Evolutionary conservation across 2,329 filamentous ascomycete genomes (phyloP).

Genomic region (Calonectria honghensis): DNA sequence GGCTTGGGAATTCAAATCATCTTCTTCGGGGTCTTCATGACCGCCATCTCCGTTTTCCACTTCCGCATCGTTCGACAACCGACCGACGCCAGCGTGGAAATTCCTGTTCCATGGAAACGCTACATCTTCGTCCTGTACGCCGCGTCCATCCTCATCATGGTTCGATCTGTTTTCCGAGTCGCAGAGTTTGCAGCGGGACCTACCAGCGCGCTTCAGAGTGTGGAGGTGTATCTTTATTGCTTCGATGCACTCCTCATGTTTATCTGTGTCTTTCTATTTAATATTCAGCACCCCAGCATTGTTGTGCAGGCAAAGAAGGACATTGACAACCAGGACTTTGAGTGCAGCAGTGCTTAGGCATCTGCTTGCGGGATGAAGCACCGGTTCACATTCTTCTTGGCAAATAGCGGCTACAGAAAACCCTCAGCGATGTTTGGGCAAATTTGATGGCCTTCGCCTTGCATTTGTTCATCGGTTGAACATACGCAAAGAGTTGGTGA

Average conservation of each 20-base stretch:
- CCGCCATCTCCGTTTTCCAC: conserved; percentile 61
- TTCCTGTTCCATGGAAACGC: not conserved
- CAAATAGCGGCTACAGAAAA: not conserved
- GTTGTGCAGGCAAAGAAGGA: conserved; percentile 8
- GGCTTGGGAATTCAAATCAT: not conserved
- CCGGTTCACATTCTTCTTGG: not conserved
- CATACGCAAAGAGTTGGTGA: not conserved
- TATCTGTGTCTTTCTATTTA: conserved; percentile 24
- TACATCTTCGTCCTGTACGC: conserved; percentile 13
- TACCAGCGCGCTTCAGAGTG: conserved; percentile 21
- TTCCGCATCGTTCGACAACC: conserved; percentile 25
- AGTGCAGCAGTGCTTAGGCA: not conserved
- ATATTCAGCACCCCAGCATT: conserved; percentile 27
- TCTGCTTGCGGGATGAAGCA: not conserved
- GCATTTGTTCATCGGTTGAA: no score
- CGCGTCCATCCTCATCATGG: conserved; percentile 17
- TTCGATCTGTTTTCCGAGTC: conserved; percentile 1
- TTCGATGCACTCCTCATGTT: conserved; percentile 30
- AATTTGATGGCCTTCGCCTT: no score
- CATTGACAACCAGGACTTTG: not conserved
- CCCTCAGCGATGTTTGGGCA: no score
- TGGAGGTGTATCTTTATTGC: conserved; percentile 27
- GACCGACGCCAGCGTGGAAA: not conserved
- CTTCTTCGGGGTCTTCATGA: conserved; percentile 15
- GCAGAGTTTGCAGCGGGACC: conserved; percentile 2